These are phyloP conservation scores for Naganishia antarctica DNA, from an alignment of 768 basidiomycete genomes.

Conservation along the genomic window DNA sequence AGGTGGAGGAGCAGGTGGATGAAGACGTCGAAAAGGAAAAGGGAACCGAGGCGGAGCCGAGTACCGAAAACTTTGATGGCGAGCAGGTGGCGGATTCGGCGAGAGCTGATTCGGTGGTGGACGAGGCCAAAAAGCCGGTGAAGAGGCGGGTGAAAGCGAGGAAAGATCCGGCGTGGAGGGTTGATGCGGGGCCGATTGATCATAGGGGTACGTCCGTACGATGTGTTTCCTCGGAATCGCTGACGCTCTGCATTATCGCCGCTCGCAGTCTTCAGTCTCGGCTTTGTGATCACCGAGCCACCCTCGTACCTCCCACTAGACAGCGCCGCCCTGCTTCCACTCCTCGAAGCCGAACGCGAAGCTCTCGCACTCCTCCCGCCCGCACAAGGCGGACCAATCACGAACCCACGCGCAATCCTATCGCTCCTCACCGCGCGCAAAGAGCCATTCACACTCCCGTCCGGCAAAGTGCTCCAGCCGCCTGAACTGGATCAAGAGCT, in stretches of 20 bases:
- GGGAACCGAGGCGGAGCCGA: neutral
- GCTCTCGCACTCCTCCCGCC: conserved; percentile 36
- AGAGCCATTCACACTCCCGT: conserved; percentile 41
- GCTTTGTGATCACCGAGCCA: conserved; percentile 45
- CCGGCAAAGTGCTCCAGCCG: conserved; percentile 39
- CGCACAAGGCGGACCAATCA: conserved; percentile 31
- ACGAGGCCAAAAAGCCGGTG: neutral
- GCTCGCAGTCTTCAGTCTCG: conserved; percentile 43
- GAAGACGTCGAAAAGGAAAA: neutral
- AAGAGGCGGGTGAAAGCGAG: neutral
- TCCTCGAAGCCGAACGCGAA: conserved; percentile 38
- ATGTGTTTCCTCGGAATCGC: neutral
- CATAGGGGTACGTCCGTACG: conserved; percentile 42
- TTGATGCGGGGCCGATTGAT: conserved; percentile 44
- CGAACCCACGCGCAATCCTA: conserved; percentile 40
- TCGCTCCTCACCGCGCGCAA: conserved; percentile 40
- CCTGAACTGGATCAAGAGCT: conserved; percentile 32
- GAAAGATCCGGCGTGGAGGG: conserved; percentile 32
- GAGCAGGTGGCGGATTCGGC: neutral
- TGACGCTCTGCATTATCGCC: neutral
- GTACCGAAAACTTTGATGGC: neutral
- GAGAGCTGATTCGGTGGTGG: neutral
- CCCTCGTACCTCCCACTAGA: conserved; percentile 39
- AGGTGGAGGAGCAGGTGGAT: conserved; percentile 14
- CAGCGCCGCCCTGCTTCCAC: conserved; percentile 35